Conservation (phyloP, 345 rosid species). For the Theobroma cacao region DNA sequence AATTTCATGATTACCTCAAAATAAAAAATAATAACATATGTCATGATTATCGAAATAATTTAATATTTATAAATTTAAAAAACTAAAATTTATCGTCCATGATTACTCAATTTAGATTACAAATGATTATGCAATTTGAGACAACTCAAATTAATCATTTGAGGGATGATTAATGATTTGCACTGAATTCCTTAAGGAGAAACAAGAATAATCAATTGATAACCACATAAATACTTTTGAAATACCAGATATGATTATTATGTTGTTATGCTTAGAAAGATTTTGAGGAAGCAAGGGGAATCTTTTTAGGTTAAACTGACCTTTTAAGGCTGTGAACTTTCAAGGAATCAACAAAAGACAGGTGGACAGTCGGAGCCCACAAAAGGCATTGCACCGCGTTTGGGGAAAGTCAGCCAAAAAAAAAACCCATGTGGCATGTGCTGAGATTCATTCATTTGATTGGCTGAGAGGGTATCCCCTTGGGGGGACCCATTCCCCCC, state of each 20-base stretch:
- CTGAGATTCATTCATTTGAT: neutral
- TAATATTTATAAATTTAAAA: too few species aligned
- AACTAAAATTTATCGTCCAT: too few species aligned
- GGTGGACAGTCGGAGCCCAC: neutral
- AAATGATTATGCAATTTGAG: neutral
- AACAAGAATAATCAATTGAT: neutral
- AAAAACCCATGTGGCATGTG: neutral
- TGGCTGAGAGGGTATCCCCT: neutral
- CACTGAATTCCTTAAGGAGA: neutral
- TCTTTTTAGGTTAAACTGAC: neutral
- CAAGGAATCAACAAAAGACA: conserved; percentile 5
- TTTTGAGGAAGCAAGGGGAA: neutral
- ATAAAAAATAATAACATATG: neutral
- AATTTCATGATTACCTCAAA: neutral
- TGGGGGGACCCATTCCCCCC: conserved; percentile 2
- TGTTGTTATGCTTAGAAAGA: too few species aligned
- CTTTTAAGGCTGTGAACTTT: neutral
- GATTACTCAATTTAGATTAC: neutral
- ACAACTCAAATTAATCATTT: neutral
- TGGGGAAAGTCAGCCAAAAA: neutral
- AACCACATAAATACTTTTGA: neutral
- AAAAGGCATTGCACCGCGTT: neutral
- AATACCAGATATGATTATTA: too few species aligned
- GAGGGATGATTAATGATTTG: neutral
- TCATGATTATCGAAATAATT: too few species aligned